Conservation (phyloP, 352 stramenopile species). For the Phytophthora ohioensis region DNA sequence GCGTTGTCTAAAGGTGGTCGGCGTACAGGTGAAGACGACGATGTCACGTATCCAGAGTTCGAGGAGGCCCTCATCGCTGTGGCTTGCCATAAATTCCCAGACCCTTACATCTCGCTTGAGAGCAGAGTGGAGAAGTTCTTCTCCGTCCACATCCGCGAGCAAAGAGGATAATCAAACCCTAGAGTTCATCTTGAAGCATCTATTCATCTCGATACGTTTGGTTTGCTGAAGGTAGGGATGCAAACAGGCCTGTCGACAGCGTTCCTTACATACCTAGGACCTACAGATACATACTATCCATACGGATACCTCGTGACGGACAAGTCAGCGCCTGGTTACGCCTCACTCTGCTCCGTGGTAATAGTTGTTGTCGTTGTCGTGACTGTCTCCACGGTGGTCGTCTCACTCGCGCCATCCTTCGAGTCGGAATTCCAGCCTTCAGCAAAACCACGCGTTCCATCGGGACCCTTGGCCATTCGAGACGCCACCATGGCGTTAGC, state of each 20-base stretch:
- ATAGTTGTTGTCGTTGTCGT: slow-evolving; percentile 22
- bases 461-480: slow-evolving; percentile 77
- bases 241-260: slow-evolving; percentile 14
- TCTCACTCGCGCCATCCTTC: slow-evolving; percentile 16
- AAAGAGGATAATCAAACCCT: slow-evolving; percentile 3
- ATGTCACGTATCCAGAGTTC: slow-evolving; percentile 70
- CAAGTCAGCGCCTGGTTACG: slow-evolving; percentile 6
- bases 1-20: slow-evolving; percentile 2
- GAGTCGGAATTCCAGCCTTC: slow-evolving; percentile 53
- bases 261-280: slow-evolving; percentile 33
- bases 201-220: slow-evolving; percentile 30
- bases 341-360: slow-evolving; percentile 19
- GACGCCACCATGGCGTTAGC: slow-evolving; percentile 67
- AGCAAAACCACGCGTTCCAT: slow-evolving; percentile 76
- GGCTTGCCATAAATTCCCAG: slow-evolving; percentile 81
- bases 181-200: slow-evolving; percentile 18
- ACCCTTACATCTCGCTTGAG: slow-evolving; percentile 81
- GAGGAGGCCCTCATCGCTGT: slow-evolving; percentile 76
- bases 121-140: slow-evolving; percentile 83
- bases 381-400: slow-evolving; percentile 2
- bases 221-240: slow-evolving; percentile 16
- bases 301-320: not conserved
- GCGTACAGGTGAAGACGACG: slow-evolving; percentile 52
- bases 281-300: slow-evolving; percentile 29
- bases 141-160: slow-evolving; percentile 66